A percentile compares a stretch with the other conserved stretches of the same genome.
These are phyloP conservation scores for Tuctoria greenei DNA, from an alignment of 176 grass and related monocot genomes.

Conservation along the genomic window DNA sequence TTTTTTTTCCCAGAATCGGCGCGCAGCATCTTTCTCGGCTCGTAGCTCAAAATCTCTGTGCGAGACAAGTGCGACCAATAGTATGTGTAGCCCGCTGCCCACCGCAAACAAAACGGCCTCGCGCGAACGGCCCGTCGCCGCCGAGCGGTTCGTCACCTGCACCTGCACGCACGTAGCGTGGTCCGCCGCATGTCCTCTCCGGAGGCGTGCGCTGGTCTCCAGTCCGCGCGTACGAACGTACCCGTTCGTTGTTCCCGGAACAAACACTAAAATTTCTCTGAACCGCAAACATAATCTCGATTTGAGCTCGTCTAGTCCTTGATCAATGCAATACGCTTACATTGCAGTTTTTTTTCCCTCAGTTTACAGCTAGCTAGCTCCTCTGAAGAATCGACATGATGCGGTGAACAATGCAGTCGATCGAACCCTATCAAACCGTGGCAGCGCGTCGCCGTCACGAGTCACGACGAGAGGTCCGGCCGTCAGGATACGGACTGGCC, in stretches of 20 bases:
- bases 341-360: background rate
- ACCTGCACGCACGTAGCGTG: no score
- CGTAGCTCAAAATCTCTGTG: background rate
- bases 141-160: no score
- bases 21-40: background rate
- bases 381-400: background rate
- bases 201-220: no score
- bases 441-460: background rate
- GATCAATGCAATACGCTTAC: background rate
- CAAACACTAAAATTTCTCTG: background rate
- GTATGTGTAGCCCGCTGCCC: background rate
- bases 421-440: background rate
- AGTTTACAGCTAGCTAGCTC: no score
- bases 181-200: no score
- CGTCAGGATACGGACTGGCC: background rate
- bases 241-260: background rate
- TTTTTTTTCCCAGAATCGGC: no score
- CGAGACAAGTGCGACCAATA: background rate
- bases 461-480: background rate
- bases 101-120: slow-evolving; percentile 12
- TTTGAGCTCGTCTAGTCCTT: background rate
- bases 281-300: background rate
- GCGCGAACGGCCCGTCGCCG: no score
- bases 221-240: no score
- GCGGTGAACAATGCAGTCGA: background rate